Evolutionary conservation across 1,284 basidiomycete genomes (phyloP).

Genomic region (Earliella scabrosa): DNA sequence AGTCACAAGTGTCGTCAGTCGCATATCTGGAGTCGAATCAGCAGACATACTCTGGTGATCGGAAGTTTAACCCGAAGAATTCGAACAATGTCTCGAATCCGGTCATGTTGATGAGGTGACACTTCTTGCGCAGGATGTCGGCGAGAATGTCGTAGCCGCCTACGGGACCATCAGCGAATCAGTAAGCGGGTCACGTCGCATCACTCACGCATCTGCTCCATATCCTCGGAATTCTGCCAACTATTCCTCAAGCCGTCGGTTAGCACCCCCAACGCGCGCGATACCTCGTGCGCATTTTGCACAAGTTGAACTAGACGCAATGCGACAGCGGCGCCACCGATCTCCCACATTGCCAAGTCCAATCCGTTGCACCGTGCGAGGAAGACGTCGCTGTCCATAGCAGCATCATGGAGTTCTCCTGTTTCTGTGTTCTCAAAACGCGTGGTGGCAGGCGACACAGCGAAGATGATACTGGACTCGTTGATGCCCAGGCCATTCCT

Average conservation of each 20-base stretch:
- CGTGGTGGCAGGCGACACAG: conserved; percentile 44
- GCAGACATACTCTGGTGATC: conserved; percentile 77
- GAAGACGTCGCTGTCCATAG: conserved; percentile 62
- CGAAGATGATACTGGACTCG: conserved; percentile 54
- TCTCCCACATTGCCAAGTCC: conserved; percentile 81
- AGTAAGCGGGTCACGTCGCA: neutral
- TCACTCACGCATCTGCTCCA: conserved; percentile 79
- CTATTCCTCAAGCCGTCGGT: conserved; percentile 79
- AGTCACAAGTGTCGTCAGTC: no score
- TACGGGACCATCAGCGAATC: conserved; percentile 33
- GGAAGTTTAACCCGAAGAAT: conserved; percentile 84
- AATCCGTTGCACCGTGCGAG: conserved; percentile 64
- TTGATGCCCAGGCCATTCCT: conserved; percentile 54
- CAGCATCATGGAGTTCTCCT: conserved; percentile 31
- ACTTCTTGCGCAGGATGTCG: conserved; percentile 75
- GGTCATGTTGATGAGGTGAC: conserved; percentile 75
- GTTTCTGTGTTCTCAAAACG: conserved; percentile 19
- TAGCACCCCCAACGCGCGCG: conserved; percentile 72
- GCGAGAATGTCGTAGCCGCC: conserved; percentile 90
- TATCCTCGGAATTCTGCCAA: conserved; percentile 93
- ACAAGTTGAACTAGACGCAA: conserved; percentile 83
- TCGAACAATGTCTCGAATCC: conserved; percentile 81
- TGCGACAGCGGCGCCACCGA: conserved; percentile 82
- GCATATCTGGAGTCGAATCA: no score
- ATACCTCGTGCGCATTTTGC: conserved; percentile 76